These are phyloP conservation scores for Solanum verrucosum DNA, from an alignment of 257 asterid species.

Conservation along the genomic window DNA sequence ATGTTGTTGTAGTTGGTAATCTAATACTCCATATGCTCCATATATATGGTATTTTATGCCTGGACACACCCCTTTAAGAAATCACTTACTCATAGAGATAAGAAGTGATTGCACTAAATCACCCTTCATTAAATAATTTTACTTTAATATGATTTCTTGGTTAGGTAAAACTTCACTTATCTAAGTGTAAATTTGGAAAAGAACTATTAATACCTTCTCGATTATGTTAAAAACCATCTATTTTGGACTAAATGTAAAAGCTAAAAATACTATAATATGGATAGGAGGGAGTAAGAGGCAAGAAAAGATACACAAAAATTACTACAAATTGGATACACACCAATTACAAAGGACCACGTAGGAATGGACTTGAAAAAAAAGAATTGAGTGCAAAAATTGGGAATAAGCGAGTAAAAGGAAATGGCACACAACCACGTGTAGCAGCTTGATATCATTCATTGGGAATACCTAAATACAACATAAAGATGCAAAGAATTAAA, in stretches of 20 bases:
- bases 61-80: background rate
- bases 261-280: background rate
- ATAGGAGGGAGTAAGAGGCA: background rate
- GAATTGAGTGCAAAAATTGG: background rate
- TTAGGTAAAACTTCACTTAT: background rate
- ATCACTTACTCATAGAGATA: background rate
- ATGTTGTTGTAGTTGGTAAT: background rate
- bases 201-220: background rate
- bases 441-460: background rate
- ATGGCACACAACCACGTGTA: background rate
- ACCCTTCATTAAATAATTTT: background rate
- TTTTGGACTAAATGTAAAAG: background rate
- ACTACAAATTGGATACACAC: background rate
- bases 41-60: background rate
- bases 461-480: background rate
- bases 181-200: background rate
- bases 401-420: background rate
- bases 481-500: background rate
- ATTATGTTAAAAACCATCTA: background rate
- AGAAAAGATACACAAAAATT: background rate
- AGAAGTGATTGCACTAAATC: background rate
- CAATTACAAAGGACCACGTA: background rate
- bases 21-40: background rate
- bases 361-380: background rate
- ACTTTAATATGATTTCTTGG: background rate